Conservation (phyloP, 192 early-diverging fungal genomes). For the Phycomyces blakesleeanus region DNA sequence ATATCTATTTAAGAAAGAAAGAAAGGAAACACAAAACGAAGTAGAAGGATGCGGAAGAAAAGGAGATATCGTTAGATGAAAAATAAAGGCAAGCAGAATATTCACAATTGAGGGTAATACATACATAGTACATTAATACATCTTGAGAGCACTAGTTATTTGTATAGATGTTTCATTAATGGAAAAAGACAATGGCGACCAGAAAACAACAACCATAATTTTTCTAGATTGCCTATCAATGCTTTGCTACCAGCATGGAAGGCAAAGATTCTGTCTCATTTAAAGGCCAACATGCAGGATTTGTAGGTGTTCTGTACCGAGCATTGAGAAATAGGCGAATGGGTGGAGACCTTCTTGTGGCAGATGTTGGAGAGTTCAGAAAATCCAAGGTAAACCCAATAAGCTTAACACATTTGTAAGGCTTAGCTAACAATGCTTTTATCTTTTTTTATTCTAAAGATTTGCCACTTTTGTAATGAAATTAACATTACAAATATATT, state of each 20-base stretch:
- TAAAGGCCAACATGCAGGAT: background rate
- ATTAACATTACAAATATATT: background rate
- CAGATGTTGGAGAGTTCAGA: background rate
- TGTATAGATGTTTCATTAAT: background rate
- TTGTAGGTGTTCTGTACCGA: background rate
- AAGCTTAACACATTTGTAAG: background rate
- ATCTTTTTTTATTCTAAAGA: background rate
- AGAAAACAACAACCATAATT: background rate
- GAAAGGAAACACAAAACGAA: too few relatives aligned
- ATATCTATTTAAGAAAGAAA: too few relatives aligned
- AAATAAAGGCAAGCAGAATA: too few relatives aligned
- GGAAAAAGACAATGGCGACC: background rate
- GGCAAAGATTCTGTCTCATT: too few relatives aligned
- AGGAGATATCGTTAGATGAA: too few relatives aligned
- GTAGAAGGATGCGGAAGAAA: too few relatives aligned
- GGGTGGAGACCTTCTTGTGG: background rate
- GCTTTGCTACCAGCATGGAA: background rate
- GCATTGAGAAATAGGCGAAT: background rate
- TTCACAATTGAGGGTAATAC: too few relatives aligned
- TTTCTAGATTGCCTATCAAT: background rate
- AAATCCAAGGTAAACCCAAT: background rate
- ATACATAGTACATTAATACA: too few relatives aligned
- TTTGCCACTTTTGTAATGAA: background rate
- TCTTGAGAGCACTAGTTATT: too few relatives aligned
- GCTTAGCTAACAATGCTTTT: background rate